Evolutionary conservation across 2,329 filamentous ascomycete species (phyloP).

Genomic region (Cryphonectria carpinicola): DNA sequence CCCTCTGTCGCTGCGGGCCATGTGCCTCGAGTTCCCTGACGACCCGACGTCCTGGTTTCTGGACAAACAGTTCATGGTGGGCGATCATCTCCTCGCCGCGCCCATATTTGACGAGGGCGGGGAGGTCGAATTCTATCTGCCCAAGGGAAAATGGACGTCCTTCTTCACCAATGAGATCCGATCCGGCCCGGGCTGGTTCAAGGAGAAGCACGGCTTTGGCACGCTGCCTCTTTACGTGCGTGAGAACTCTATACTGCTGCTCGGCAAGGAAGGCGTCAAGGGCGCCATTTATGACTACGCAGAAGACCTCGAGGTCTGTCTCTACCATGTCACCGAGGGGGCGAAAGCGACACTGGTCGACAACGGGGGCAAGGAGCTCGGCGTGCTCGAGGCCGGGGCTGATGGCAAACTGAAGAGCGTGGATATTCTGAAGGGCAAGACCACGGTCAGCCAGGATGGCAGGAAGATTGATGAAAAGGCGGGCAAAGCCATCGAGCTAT

Average conservation of each 20-base stretch:
- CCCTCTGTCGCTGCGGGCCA: conserved; percentile 58
- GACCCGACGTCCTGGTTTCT: conserved; percentile 70
- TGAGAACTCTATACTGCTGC: conserved; percentile 54
- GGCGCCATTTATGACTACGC: conserved; percentile 53
- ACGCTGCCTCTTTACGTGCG: conserved; percentile 63
- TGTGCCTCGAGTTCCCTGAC: conserved; percentile 71
- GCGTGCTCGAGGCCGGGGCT: conserved; percentile 43
- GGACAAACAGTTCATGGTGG: conserved; percentile 77
- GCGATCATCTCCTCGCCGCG: conserved; percentile 64
- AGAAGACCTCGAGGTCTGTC: conserved; percentile 50
- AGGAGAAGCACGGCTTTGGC: conserved; percentile 61
- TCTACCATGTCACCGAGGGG: conserved; percentile 48
- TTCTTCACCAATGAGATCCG: conserved; percentile 54
- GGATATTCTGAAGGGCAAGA: conserved; percentile 44
- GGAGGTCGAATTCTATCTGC: conserved; percentile 68
- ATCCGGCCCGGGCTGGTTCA: conserved; percentile 60
- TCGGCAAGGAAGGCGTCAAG: conserved; percentile 45
- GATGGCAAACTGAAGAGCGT: conserved; percentile 46
- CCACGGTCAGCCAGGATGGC: conserved; percentile 31
- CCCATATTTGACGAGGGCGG: conserved; percentile 67
- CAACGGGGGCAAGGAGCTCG: conserved; percentile 46
- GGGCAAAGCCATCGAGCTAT: conserved; percentile 16
- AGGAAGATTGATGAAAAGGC: conserved; percentile 22
- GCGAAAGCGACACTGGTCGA: conserved; percentile 48
- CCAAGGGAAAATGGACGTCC: conserved; percentile 52